Base-by-base conservation (phyloP, 768 basidiomycete genomes). In the Mycena olivaceomarginata region DNA sequence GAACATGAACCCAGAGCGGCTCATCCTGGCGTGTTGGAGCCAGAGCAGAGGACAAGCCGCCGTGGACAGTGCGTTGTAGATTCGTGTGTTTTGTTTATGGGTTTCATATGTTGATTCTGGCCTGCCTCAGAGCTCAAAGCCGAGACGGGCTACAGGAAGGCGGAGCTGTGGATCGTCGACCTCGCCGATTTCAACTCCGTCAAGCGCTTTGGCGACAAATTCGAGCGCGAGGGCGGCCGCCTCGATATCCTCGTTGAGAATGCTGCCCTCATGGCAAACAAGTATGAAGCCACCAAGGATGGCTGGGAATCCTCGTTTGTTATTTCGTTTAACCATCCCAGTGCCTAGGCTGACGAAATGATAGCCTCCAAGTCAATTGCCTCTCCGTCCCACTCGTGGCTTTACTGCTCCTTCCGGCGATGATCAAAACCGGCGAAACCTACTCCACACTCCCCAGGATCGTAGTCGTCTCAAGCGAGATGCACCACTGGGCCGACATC, bases 141-240 rank as follows among this genome's bases (percentile, higher is more conserved):
- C 8, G 70, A 68, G 0, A 85, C 84, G 0, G 80, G 81, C 1
- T 86, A 70, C 77, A 53, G 62, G 16, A 74, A 71, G 18, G 82
- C 83, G 43, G 84, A 86, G 59, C 70, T 82, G 7, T 84, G 84
- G 84, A 41, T 77, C 43, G 60, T 86, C 53, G 85, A 86, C 71
- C 79, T 86, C 22, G 69, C 82, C 11, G 65, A 77, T 22, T 85
- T 86, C 60, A 77, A 70, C 5, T 84, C 83, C 5, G 82, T 86
- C 22, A 77, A 67, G 15, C 79, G 69, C 22, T 86, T 86, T 64
- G 83, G 76, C 1, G 80, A 82, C 25, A 71, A 72, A 84, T 85
- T 66, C 37, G 70, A 72, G 57, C 53, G 51, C 13, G 75, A 76
- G 1, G 75, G 70, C 1, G 75, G 70, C 12, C 64, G 75, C 5